Evolutionary conservation across 768 basidiomycete species (phyloP).

Genomic region (Psilocybe tampanensis): DNA sequence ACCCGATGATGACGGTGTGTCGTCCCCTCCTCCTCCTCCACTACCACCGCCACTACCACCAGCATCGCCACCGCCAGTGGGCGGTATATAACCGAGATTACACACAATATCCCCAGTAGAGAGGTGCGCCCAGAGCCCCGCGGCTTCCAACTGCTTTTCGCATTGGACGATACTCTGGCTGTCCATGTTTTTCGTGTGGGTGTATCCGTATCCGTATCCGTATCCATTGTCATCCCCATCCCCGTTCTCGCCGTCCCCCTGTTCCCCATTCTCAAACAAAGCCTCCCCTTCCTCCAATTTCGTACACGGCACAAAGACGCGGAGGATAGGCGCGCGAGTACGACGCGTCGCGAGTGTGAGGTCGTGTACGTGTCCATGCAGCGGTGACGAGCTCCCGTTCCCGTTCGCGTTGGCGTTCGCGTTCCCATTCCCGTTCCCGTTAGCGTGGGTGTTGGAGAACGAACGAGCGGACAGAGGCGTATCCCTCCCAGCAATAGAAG

Average conservation of each 20-base stretch:
- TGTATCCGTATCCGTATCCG: too few species aligned
- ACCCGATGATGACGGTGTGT: conserved; percentile 7
- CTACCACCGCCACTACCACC: too few species aligned
- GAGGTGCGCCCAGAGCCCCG: conserved; percentile 75
- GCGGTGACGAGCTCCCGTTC: conserved; percentile 24
- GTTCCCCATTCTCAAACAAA: too few species aligned
- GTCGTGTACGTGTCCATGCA: conserved; percentile 45
- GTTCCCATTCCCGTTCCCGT: neutral
- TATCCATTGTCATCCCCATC: conserved; percentile 37
- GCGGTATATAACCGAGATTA: conserved; percentile 78
- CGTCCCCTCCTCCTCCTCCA: conserved; percentile 27
- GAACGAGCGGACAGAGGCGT: neutral
- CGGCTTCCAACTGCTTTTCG: conserved; percentile 67
- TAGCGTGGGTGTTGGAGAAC: too few species aligned
- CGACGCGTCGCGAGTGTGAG: conserved; percentile 60
- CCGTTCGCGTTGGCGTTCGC: conserved; percentile 23
- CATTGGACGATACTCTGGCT: conserved; percentile 49
- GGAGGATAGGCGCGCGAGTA: conserved; percentile 69
- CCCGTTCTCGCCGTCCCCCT: neutral
- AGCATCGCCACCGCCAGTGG: too few species aligned
- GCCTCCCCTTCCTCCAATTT: conserved; percentile 37
- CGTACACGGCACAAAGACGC: conserved; percentile 75
- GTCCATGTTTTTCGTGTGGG: too few species aligned
- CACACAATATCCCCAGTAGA: conserved; percentile 78
- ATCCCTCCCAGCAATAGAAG: conserved; percentile 8